These are phyloP conservation scores for Penicillium sp. DNA, from an alignment of 2,329 filamentous ascomycete genomes.

Conservation along the genomic window DNA sequence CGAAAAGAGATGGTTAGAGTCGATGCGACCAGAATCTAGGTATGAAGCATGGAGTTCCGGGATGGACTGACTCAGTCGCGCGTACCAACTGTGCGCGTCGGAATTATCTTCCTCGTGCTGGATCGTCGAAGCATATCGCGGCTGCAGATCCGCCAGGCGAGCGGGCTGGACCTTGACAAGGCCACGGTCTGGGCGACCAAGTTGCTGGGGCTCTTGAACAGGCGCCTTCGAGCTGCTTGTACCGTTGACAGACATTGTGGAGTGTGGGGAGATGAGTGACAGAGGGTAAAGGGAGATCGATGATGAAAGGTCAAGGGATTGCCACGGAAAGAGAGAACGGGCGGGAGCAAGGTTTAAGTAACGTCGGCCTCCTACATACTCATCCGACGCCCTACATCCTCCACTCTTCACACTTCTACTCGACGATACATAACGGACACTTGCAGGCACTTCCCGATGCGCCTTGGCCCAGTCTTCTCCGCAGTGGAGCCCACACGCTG, in stretches of 20 bases:
- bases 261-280: not conserved
- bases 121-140: conserved; percentile 69
- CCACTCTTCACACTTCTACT: too few species aligned
- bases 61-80: conserved; percentile 65
- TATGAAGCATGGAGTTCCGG: too few species aligned
- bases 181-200: conserved; percentile 48
- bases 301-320: not conserved
- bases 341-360: too few species aligned
- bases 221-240: conserved; percentile 39
- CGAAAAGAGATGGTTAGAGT: conserved; percentile 4
- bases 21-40: not conserved
- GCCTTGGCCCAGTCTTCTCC: too few species aligned
- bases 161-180: conserved; percentile 75
- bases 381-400: too few species aligned
- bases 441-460: too few species aligned
- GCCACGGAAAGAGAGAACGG: not conserved
- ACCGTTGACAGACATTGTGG: conserved; percentile 30
- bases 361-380: too few species aligned
- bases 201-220: conserved; percentile 13
- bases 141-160: conserved; percentile 77
- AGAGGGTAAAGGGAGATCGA: not conserved
- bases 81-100: conserved; percentile 82
- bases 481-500: too few species aligned
- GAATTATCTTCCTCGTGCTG: conserved; percentile 61
- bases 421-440: too few species aligned